Evolutionary conservation across 805 yeast genomes (phyloP), one percentile per base, ranked within the genome.

Genomic region (Komagataella populi): DNA sequence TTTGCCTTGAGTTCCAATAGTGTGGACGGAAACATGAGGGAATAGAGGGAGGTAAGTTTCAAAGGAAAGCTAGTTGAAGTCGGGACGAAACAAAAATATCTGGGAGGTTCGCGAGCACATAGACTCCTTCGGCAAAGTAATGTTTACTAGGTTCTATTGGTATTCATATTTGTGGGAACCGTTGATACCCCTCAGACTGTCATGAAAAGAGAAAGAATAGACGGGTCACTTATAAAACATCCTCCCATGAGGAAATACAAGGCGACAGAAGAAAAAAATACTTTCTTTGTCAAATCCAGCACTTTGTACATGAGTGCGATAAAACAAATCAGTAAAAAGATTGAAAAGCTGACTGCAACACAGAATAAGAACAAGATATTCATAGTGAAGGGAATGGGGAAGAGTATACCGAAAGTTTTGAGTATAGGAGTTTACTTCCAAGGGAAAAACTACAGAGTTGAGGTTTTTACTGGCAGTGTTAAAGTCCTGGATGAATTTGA

Each of bases 271-370:
- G 53, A 70, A 46, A 72, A 74, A 20, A 70, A 79, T 0, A 71
- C 76, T 2, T 65, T 85, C 8, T 75, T 77, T 53, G 70, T 88
- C 44, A 84, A 85, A 56, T 64, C 83, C 1, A 63, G 65, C 1
- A 84, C 95, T 3, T 93, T 96, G 2, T 85, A 72, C 58, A 72
- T 87, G 10, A 77, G 91, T 8, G 88, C 85, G 0, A 59, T 87
- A 46, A 87, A 87, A 59, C 72, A 85, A 50, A 74, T 83, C 2
- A 71, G 71, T 45, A 80, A 78, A 59, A 68, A 72, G 50, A 62
- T 87, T 20, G 67, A 63, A 4, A 72, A 71, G 48, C 70, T 78
- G 55, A 69, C 30, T 61, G 63, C 50, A 12, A 30, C 39, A 30
- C 39, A 30, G 39, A 5, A 12, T 14, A 30, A 30, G 12, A 68